These are phyloP conservation scores for Gonapodya prolifera DNA, from an alignment of 192 early-diverging fungal genomes.

Conservation along the genomic window DNA sequence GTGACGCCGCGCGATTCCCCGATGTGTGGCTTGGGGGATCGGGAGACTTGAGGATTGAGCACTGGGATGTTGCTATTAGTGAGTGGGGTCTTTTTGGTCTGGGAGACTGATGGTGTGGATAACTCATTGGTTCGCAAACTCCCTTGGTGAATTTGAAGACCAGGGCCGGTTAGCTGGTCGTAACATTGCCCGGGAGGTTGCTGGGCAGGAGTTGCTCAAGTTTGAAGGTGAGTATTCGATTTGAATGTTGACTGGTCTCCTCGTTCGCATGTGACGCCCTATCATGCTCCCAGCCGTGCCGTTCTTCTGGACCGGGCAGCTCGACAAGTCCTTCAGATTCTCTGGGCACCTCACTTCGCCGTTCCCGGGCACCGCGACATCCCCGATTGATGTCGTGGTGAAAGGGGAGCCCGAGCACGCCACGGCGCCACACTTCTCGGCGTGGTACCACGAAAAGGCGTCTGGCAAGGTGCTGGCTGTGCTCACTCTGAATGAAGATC, in stretches of 20 bases:
- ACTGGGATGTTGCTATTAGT: background rate
- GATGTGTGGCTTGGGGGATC: background rate
- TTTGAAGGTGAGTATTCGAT: background rate
- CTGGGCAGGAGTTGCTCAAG: background rate
- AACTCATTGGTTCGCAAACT: no score
- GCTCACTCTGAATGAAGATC: background rate
- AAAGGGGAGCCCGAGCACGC: background rate
- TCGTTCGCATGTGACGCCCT: background rate
- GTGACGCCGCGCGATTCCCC: background rate
- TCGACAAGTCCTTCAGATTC: background rate
- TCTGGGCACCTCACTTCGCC: background rate
- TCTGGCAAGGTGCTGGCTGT: background rate
- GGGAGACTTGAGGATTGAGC: background rate
- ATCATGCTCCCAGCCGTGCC: background rate
- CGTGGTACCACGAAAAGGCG: background rate
- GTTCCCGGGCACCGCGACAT: background rate
- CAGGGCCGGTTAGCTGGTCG: background rate
- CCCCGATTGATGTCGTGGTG: background rate
- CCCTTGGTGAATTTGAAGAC: no score
- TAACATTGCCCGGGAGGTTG: background rate
- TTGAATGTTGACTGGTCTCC: background rate
- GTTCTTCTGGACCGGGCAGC: background rate
- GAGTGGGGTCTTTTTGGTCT: background rate
- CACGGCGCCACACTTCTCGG: background rate
- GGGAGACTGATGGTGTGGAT: background rate